Base-by-base conservation (phyloP, 1,139 yeast species). In the Yarrowia galli region DNA sequence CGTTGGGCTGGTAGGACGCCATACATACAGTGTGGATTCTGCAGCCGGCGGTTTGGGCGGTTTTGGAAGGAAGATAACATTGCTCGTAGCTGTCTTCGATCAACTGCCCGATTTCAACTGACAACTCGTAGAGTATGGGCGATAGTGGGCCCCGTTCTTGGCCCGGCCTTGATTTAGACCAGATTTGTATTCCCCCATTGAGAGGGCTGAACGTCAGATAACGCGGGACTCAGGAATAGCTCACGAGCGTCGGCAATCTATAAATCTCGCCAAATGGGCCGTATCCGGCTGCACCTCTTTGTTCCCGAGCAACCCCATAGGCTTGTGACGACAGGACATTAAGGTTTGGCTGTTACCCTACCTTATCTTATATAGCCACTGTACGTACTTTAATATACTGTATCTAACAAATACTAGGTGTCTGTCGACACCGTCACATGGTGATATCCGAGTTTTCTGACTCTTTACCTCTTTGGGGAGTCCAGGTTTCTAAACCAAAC, bases 1-100 rank as follows among this genome's bases (percentile, higher is more conserved):
- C 56, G n/a, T 25, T 22, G 56, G 56, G 56, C 56, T 49, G 56
- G 56, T 49, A 49, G 56, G 56, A 18, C 25, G 40, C 56, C 56
- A 49, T 32, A 49, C 56, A 49, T 48, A 48, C 49, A 43, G 48
- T 43, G 48, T 18, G 48, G 32, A 10, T 25, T 3, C 16, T 23
- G 49, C 32, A 45, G 35, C 32, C 48, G 49, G 49, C 18, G 2
- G 18, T 23, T 7, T 23, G 12, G 32, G 49, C 32, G 51, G 35
- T 46, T 46, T 25, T 25, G 51, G 51, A 20, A 46, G 51, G 35
- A 46, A 9, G 22, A 46, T 16, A 46, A 46, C 51, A 46, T 46
- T 25, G 18, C 16, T 5, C 9, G 51, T 28, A 28, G 32, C 32
- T 22, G 48, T 43, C 25, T 43, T 7, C 25, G 5, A 9, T 13